Evolutionary conservation across 1,284 basidiomycete genomes (phyloP), one percentile per base, ranked within the genome.

Genomic region (Chalciporus sp.): DNA sequence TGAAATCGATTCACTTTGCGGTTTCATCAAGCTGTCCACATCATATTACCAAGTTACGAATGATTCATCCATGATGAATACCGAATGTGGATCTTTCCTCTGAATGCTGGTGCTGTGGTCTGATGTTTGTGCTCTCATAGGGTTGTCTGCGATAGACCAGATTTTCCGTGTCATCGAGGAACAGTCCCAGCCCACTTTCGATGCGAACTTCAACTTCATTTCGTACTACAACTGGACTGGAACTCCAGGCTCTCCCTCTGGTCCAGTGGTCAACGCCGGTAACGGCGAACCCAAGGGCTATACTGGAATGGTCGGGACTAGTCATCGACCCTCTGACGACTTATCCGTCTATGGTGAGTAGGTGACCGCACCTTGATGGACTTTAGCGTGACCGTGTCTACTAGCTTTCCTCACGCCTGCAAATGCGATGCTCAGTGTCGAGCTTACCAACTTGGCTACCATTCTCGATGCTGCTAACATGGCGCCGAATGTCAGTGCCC

Each of bases 161-260:
- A 84, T 92, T 31, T 86, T 92, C 70, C 80, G 81, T 31, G 86
- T 91, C 46, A 86, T 91, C 45, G 74, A 83, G 52, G 87, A 91
- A 62, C 89, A 92, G 64, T 89, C 88, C 1, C 84, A 88, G 58
- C 71, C 82, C 2, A 83, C 85, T 1, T 90, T 88, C 59, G 86
- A 89, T 59, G 74, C 76, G 8, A 68, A 86, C 65, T 90, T 83
- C 70, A 85, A 88, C 66, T 83, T 86, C 59, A 74, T 89, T 41
- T 89, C 86, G 3, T 88, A 82, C 66, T 91, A 88, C 65, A 90
- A 88, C 65, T 92, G 88, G 88, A 89, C 88, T 12, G 88, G 88
- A 20, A 79, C 80, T 12, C 69, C 74, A 53, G 85, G 86, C 11
- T 16, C 76, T 83, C 53, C 84, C 27, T 2, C 83, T 35, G 86